Evolutionary conservation across 345 rosid genomes (phyloP).

Genomic region (Psidium friedrichsthalianum): DNA sequence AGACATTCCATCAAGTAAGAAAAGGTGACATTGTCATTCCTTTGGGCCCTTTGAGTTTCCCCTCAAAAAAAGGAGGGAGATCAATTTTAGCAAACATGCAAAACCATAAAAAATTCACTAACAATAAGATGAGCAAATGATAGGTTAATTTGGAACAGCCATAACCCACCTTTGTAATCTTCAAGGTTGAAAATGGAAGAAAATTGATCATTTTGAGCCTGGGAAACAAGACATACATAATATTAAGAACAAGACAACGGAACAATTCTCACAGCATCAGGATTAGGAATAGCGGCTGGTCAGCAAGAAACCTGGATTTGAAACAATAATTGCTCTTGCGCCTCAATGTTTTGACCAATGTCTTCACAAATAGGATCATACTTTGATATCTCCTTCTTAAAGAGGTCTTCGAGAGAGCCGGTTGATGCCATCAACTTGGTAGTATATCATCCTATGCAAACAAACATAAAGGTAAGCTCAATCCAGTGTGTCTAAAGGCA

Average conservation of each 20-base stretch:
- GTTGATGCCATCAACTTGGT: conserved; percentile 86
- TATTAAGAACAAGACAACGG: neutral
- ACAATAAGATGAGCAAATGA: neutral
- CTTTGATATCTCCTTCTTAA: conserved; percentile 86
- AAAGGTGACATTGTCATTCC: neutral
- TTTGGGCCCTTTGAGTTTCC: neutral
- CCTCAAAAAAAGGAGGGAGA: neutral
- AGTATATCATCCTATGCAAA: conserved; percentile 80
- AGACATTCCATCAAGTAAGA: neutral
- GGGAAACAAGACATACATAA: conserved; percentile 8
- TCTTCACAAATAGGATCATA: conserved; percentile 80
- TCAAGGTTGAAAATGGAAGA: conserved; percentile 73
- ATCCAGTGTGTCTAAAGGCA: neutral
- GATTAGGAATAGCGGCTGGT: neutral
- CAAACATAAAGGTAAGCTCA: neutral
- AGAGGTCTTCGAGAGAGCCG: conserved; percentile 90
- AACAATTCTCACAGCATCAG: neutral
- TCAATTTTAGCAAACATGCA: neutral
- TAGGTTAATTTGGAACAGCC: neutral
- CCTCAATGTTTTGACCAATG: conserved; percentile 78
- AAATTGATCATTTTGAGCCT: conserved; percentile 92
- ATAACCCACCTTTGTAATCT: conserved; percentile 78
- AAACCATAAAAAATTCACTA: neutral
- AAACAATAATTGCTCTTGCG: conserved; percentile 76
- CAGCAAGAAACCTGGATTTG: conserved; percentile 73